phyloP scores from a whole-genome alignment of 106 monocot species.

The Alisma plantagoaquatica region DNA sequence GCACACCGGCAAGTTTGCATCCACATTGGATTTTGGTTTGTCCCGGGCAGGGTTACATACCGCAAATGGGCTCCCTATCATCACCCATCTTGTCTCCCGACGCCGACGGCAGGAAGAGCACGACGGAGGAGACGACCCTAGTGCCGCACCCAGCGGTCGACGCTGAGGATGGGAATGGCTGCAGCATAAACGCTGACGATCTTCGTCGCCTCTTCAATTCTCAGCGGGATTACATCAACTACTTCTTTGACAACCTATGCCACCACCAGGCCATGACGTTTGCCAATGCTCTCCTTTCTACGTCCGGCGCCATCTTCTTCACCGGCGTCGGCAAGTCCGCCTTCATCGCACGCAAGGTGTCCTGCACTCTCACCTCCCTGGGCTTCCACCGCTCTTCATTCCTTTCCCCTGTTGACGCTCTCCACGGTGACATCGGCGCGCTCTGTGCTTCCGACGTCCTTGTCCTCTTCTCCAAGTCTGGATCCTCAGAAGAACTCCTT shows the following conservation, averaged over 20 bases:
- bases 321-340: conserved; percentile 79
- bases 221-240: conserved; percentile 47
- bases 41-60: too few species aligned
- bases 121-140: too few species aligned
- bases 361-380: conserved; percentile 71
- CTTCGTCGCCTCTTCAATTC: conserved; percentile 45
- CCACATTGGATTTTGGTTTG: too few species aligned
- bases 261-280: conserved; percentile 38
- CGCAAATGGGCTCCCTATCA: neutral
- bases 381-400: conserved; percentile 54
- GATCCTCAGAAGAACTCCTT: conserved; percentile 70
- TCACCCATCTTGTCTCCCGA: too few species aligned
- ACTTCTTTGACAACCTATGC: conserved; percentile 73
- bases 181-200: conserved; percentile 15
- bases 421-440: conserved; percentile 87
- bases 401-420: conserved; percentile 69
- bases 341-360: conserved; percentile 61
- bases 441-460: conserved; percentile 47
- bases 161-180: too few species aligned
- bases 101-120: too few species aligned
- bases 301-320: conserved; percentile 64
- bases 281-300: conserved; percentile 44
- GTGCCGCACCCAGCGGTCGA: too few species aligned
- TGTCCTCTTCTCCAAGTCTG: conserved; percentile 78
- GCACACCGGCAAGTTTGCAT: too few species aligned